Conservation (phyloP, 2,329 filamentous ascomycete genomes). For the Scopulariopsis brevicaulis region DNA sequence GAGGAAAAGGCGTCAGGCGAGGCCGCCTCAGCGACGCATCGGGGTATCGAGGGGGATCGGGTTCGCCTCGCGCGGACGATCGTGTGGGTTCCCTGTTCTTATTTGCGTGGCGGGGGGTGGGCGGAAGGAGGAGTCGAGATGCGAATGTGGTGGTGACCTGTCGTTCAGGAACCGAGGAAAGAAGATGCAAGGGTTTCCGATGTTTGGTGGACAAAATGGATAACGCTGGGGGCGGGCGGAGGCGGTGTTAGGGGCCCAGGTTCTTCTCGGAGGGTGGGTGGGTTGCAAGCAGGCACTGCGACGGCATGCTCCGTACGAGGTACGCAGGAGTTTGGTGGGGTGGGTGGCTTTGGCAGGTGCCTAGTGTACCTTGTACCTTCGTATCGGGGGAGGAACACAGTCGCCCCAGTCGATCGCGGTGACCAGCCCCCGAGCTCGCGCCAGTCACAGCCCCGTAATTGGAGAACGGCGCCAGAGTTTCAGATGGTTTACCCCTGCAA, state of each 20-base stretch:
- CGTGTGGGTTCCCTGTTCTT: background rate
- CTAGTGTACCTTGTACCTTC: background rate
- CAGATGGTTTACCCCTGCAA: background rate
- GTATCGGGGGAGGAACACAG: background rate
- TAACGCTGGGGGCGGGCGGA: background rate
- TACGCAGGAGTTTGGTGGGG: background rate
- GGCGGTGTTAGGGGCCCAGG: background rate
- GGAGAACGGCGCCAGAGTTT: background rate
- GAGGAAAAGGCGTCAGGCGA: background rate
- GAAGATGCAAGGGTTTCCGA: background rate
- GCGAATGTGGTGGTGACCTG: background rate
- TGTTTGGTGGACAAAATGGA: constrained; percentile 5
- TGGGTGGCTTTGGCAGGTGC: background rate
- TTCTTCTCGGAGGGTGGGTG: background rate
- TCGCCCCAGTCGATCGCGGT: background rate
- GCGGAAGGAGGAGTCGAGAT: background rate
- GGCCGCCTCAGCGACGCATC: background rate
- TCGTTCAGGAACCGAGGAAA: background rate
- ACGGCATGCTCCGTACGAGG: background rate
- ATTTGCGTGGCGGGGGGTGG: background rate
- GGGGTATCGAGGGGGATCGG: background rate
- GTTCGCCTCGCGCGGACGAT: background rate
- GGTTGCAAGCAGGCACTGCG: background rate
- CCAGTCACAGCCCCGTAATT: background rate
- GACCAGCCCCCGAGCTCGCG: background rate